phyloP scores from a whole-genome alignment of 495 filamentous ascomycete genomes.

The Lepraria neglecta region DNA sequence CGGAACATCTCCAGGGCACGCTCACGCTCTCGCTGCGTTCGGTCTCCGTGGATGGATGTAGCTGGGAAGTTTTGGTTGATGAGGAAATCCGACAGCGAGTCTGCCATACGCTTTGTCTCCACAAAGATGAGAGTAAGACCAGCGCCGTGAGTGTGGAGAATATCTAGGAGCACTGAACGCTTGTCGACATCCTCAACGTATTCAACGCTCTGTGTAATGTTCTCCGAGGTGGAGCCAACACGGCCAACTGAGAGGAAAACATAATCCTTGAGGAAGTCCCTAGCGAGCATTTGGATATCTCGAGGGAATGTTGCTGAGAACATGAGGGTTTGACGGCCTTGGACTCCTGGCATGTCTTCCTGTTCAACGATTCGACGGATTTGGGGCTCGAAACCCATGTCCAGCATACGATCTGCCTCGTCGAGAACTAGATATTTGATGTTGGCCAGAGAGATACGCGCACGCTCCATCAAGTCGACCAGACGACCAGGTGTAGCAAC shows the following conservation, averaged over 20 bases:
- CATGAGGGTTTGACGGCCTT: conserved; percentile 94
- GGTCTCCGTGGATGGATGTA: conserved; percentile 97
- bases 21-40: conserved; percentile 98
- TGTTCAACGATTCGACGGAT: conserved; percentile 97
- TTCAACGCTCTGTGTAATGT: conserved; percentile 98
- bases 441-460: conserved; percentile 89
- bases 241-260: conserved; percentile 97
- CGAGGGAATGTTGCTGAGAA: conserved; percentile 98
- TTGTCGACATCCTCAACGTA: conserved; percentile 97
- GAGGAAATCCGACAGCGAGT: conserved; percentile 92
- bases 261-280: conserved; percentile 97
- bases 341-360: conserved; percentile 89
- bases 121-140: conserved; percentile 97
- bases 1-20: conserved; percentile 95
- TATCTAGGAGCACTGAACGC: conserved; percentile 93
- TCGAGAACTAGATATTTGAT: conserved; percentile 99
- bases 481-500: conserved; percentile 96
- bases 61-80: conserved; percentile 97
- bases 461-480: conserved; percentile 96
- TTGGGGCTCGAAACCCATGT: conserved; percentile 99
- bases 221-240: conserved; percentile 99
- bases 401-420: conserved; percentile 99
- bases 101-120: conserved; percentile 99
- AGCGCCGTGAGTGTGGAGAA: conserved; percentile 87
- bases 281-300: conserved; percentile 97